Evolutionary conservation across 805 yeast genomes (phyloP).

Genomic region (Zygoascus ofunaensis): DNA sequence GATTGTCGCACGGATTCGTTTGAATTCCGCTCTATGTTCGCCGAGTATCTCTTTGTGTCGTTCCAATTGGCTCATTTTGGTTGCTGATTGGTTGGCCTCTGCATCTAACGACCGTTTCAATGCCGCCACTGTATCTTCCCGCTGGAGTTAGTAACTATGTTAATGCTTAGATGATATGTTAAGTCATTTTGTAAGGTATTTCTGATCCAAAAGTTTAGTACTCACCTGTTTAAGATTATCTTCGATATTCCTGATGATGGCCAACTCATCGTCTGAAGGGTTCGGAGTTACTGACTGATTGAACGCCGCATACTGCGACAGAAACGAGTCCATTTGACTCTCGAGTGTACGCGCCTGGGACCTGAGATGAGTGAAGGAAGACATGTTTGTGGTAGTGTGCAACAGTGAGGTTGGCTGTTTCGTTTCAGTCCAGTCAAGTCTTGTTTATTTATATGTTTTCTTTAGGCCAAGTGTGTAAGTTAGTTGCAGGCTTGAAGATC

Average conservation of each 20-base stretch:
- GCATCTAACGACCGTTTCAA: slow-evolving; percentile 48
- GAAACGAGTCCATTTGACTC: slow-evolving; percentile 49
- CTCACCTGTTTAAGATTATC: slow-evolving; percentile 36
- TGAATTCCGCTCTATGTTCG: slow-evolving; percentile 59
- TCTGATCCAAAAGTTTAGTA: slow-evolving; percentile 9
- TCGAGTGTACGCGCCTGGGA: slow-evolving; percentile 63
- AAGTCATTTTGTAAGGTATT: slow-evolving; percentile 23
- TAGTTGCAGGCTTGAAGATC: no score
- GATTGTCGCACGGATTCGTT: slow-evolving; percentile 48
- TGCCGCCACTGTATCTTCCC: slow-evolving; percentile 46
- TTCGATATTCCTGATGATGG: slow-evolving; percentile 42
- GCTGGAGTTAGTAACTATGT: slow-evolving; percentile 13
- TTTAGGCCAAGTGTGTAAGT: no score
- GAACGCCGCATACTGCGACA: slow-evolving; percentile 46
- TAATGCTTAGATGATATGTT: neutral
- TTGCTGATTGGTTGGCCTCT: slow-evolving; percentile 50
- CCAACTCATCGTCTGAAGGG: slow-evolving; percentile 41
- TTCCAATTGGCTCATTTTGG: slow-evolving; percentile 70
- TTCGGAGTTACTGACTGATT: slow-evolving; percentile 43
- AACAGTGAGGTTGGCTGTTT: no score
- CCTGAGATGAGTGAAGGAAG: slow-evolving; percentile 58
- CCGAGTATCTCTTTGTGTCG: slow-evolving; percentile 69
- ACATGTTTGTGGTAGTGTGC: slow-evolving; percentile 15
- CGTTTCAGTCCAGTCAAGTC: no score
- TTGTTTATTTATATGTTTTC: no score